Percentiles rank a stretch among this genome's conserved stretches.
Evolutionary conservation across 352 stramenopile genomes (phyloP).

Genomic region (Pythium rishiriense): DNA sequence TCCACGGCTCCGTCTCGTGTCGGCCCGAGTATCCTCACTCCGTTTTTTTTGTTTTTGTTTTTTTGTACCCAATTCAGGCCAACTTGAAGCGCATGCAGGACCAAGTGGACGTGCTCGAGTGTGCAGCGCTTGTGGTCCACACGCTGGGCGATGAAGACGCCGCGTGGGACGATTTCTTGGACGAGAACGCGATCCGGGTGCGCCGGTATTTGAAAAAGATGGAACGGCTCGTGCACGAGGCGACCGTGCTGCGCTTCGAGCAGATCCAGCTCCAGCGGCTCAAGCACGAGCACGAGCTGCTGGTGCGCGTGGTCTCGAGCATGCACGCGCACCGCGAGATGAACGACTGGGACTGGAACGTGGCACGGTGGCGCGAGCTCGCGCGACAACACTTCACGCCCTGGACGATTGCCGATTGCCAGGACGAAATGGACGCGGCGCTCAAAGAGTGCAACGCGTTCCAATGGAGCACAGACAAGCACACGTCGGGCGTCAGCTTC

Average conservation of each 20-base stretch:
- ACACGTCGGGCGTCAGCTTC: constrained; percentile 1
- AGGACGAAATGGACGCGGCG: neutral
- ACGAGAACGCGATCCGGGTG: neutral
- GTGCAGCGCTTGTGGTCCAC: neutral
- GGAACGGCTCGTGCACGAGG: neutral
- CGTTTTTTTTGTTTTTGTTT: no score
- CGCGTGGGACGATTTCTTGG: neutral
- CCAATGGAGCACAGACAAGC: neutral
- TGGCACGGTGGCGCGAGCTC: neutral
- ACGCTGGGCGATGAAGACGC: constrained; percentile 1
- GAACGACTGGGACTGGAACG: neutral
- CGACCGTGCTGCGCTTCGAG: neutral
- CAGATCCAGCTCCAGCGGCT: neutral
- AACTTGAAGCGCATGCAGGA: neutral
- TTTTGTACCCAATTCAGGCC: no score
- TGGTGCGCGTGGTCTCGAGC: neutral
- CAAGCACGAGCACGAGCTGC: neutral
- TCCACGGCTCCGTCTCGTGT: no score
- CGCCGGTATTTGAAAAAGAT: neutral
- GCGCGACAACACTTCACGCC: neutral
- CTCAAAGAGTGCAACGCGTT: constrained; percentile 3
- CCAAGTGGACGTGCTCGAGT: neutral
- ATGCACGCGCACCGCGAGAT: neutral
- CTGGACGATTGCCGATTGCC: neutral
- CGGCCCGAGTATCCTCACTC: no score